These are phyloP conservation scores for Calocybe gangraenosa DNA, from an alignment of 768 basidiomycete genomes.

Conservation along the genomic window DNA sequence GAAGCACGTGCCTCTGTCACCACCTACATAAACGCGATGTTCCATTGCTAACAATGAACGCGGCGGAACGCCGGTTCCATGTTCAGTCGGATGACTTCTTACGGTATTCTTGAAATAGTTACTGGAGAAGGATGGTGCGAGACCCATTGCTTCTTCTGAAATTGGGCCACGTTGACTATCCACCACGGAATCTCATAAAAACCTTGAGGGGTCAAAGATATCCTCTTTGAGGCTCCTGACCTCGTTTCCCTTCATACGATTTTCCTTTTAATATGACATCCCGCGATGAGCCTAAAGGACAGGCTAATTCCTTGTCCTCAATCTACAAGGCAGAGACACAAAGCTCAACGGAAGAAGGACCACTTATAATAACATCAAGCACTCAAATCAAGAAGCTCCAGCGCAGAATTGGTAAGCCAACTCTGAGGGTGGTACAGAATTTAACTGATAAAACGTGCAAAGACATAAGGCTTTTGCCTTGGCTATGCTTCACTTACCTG, in stretches of 20 bases:
- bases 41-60: no score
- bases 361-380: background rate
- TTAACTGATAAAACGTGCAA: background rate
- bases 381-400: constrained; percentile 8
- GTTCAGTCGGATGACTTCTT: no score
- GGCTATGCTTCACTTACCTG: constrained; percentile 14
- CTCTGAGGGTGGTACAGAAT: no score
- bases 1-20: no score
- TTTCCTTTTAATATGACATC: constrained; percentile 2
- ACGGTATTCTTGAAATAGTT: no score
- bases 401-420: constrained; percentile 10
- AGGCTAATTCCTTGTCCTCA: background rate
- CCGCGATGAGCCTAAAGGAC: background rate
- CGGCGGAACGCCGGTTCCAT: no score
- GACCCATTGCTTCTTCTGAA: no score
- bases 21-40: no score
- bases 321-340: background rate
- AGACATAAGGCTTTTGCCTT: constrained; percentile 13
- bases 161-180: background rate
- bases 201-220: background rate
- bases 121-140: no score
- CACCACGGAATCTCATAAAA: background rate
- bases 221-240: background rate
- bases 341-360: background rate
- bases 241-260: background rate